phyloP scores from a whole-genome alignment of 371 early-diverging fungal species.

The Batkoa obscura region DNA sequence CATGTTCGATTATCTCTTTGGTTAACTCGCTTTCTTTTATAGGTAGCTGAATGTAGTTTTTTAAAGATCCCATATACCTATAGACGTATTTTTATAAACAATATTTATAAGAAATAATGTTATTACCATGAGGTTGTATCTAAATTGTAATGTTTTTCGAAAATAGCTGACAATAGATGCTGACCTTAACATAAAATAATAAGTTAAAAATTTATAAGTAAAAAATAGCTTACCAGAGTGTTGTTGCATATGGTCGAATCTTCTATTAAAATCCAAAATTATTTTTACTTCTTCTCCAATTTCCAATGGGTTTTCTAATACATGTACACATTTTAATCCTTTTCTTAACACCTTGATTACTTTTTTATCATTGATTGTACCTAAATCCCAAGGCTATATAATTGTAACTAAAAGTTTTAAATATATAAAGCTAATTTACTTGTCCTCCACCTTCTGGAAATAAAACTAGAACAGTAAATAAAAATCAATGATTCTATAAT shows the following conservation, averaged over 20 bases:
- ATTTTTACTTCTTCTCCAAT: not conserved
- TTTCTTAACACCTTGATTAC: not conserved
- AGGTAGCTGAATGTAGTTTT: not conserved
- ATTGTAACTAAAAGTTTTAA: not conserved
- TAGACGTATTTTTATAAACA: too few species aligned
- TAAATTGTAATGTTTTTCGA: not conserved
- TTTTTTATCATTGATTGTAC: not conserved
- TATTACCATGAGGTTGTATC: not conserved
- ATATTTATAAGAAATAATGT: not conserved
- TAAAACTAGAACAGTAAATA: not conserved
- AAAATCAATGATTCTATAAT: not conserved
- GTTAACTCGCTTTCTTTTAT: not conserved
- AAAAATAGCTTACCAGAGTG: not conserved
- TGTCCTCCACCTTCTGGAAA: slow-evolving; percentile 6
- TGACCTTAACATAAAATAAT: not conserved
- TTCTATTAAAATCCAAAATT: not conserved
- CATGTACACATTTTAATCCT: not conserved
- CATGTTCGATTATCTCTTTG: not conserved
- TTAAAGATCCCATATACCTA: not conserved
- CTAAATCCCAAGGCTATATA: slow-evolving; percentile 1
- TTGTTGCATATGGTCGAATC: slow-evolving; percentile 5
- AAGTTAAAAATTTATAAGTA: too few species aligned
- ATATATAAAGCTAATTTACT: not conserved
- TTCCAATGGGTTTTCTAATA: not conserved
- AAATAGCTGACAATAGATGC: not conserved